Evolutionary conservation across 179 eudicot species (phyloP), one percentile per base, ranked within the genome.

Genomic region (Silene noctiflora): DNA sequence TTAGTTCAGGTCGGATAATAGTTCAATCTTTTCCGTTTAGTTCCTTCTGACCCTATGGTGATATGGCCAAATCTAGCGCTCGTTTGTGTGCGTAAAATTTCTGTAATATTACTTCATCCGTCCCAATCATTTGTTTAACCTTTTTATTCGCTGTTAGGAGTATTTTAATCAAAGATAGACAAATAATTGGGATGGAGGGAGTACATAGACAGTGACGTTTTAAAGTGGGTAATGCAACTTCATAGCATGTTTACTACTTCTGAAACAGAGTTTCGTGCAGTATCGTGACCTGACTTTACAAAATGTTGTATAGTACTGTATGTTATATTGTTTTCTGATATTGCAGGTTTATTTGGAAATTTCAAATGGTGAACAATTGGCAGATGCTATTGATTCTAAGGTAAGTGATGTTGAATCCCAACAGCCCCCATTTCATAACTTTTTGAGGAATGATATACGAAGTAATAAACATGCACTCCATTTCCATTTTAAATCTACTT

Each of bases 291-390:
- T 67, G 24, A 48, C 42, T 27, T 20, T 16, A 19, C 51, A 61
- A 3, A 69, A 44, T 24, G n/a, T 35, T 74, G 20, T 35, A 19
- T 7, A 12, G 55, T 67, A n/a, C n/a, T n/a, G n/a, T n/a, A 46
- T 60, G 17, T 79, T 55, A 71, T 74, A 63, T 39, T 22, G 17
- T 74, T 75, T 74, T 16, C 73, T 71, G 8, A 42, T 66, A 59
- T 66, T 80, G 80, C 75, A 95, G 99, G 99, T 95, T 79, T 93
- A 93, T 89, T 81, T 95, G 92, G 98, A 95, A 87, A 62, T 88
- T n/a, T 83, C 97, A 65, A 76, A 90, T 87, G 93, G 98, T 72
- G 91, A 91, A 80, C 67, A 69, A 59, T 75, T 93, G 70, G 99
- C 98, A 3, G 88, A 88, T 77, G 89, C 93, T 58, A 86, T 95